Evolutionary conservation across 2,329 filamentous ascomycete species (phyloP).

Genomic region (Pseudocercospora musae): DNA sequence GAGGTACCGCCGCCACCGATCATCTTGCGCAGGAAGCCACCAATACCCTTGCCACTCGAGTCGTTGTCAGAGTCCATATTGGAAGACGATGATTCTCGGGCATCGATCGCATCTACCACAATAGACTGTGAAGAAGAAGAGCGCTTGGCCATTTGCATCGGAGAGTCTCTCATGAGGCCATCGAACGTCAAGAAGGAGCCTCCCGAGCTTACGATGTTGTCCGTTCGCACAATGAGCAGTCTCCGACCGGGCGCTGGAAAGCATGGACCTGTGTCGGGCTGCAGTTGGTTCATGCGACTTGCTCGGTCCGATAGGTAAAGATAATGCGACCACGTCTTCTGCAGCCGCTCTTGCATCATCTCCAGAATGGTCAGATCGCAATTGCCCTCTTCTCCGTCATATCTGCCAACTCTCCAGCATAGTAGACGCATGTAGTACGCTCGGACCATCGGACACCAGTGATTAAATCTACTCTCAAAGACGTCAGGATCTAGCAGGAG

Average conservation of each 20-base stretch:
- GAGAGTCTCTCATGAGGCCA: constrained; percentile 48
- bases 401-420: constrained; percentile 83
- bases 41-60: constrained; percentile 29
- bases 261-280: constrained; percentile 75
- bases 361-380: constrained; percentile 56
- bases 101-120: constrained; percentile 28
- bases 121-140: constrained; percentile 31
- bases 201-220: constrained; percentile 55
- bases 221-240: constrained; percentile 84
- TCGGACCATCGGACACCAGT: constrained; percentile 94
- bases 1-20: constrained; percentile 26
- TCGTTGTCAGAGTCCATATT: constrained; percentile 29
- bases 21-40: constrained; percentile 36
- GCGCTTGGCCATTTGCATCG: constrained; percentile 31
- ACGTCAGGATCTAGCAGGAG: constrained; percentile 72
- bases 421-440: constrained; percentile 88
- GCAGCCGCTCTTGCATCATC: constrained; percentile 64
- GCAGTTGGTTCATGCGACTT: constrained; percentile 53
- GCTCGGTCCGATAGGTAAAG: constrained; percentile 69
- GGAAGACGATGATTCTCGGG: constrained; percentile 29
- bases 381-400: constrained; percentile 57
- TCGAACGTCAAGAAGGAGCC: constrained; percentile 63
- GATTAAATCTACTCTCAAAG: constrained; percentile 81
- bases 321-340: constrained; percentile 74
- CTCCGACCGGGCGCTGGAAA: constrained; percentile 79